Evolutionary conservation across 1,284 basidiomycete genomes (phyloP), one percentile per base, ranked within the genome.

Genomic region (Apiotrichum mycotoxinovorans): DNA sequence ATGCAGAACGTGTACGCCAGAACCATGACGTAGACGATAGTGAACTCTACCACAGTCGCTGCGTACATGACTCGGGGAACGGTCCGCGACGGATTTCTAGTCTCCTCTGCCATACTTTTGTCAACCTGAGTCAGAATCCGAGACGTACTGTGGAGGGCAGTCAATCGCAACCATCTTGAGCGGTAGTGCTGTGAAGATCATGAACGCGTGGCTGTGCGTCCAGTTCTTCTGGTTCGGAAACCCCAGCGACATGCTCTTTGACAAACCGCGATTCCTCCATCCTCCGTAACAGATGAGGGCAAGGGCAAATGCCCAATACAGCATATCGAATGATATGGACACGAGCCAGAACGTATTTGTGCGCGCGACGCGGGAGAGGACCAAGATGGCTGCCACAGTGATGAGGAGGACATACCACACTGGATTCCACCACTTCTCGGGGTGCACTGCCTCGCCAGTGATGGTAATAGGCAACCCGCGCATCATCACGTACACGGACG

Each of bases 401-500:
- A 48, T 37, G 17, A 54, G 26, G 20, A 38, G 14, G 52, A 54
- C 27, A 27, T 54, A 41, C 45, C 47, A 54, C 18, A 48, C 38
- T 0, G 52, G 52, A 20, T 48, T 47, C 52, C 52, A 54, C 52
- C 52, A 54, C 14, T 27, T 10, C 25, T 50, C n/a, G 9, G 18
- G 10, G 37, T 17, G 35, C 25, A 48, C 34, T 22, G 30, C 17
- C 15, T 38, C 2, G 51, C 22, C 35, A 4, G n/a, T 26, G 43
- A 20, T 1, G 22, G 25, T 9, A 15, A 34, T 45, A 18, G 23
- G 34, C 4, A 25, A 12, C 8, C 17, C 33, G 5, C 34, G 35
- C 35, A 51, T 33, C 9, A 34, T 23, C 22, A 48, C 17, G 38
- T 51, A 51, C 23, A 23, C 27, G 17, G 37, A 23, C 34, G 44